Conservation (phyloP, 1,139 yeast species). For the Saccharomyces hybrid region DNA sequence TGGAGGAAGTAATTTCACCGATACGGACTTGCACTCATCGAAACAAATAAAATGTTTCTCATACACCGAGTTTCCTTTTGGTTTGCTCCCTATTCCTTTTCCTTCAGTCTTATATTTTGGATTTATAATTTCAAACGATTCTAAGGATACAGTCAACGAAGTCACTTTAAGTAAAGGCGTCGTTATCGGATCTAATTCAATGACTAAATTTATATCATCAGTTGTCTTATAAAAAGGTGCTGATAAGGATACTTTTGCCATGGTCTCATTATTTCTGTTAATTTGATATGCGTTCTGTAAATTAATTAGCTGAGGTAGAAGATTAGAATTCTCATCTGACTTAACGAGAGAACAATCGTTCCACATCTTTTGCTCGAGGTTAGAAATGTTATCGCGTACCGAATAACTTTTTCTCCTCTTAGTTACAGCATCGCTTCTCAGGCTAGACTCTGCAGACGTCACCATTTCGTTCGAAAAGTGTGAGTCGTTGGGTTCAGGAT, state of each 20-base stretch:
- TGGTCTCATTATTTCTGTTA: conserved; percentile 30
- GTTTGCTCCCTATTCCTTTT: conserved; percentile 7
- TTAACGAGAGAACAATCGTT: conserved; percentile 1
- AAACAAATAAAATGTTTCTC: conserved; percentile 30
- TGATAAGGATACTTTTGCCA: conserved; percentile 31
- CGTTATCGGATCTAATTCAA: conserved; percentile 24
- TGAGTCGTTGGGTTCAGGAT: conserved; percentile 1
- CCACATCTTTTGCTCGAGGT: neutral
- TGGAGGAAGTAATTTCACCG: conserved; percentile 30
- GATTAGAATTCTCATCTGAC: conserved; percentile 1
- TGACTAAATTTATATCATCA: conserved; percentile 40
- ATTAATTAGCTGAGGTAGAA: conserved; percentile 27
- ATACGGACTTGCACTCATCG: conserved; percentile 21
- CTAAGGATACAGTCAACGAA: conserved; percentile 31
- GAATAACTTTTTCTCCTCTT: conserved; percentile 4
- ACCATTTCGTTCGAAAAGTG: neutral
- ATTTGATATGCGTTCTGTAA: conserved; percentile 33
- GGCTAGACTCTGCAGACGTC: neutral
- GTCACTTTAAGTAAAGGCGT: conserved; percentile 18
- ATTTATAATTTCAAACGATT: conserved; percentile 31
- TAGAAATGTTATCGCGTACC: conserved; percentile 3
- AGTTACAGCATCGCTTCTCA: conserved; percentile 2
- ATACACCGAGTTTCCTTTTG: conserved; percentile 19
- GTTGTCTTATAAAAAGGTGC: conserved; percentile 45
- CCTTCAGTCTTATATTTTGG: conserved; percentile 18